phyloP scores from a whole-genome alignment of 139 green algal genomes.

The Chlamydomonas applanata region DNA sequence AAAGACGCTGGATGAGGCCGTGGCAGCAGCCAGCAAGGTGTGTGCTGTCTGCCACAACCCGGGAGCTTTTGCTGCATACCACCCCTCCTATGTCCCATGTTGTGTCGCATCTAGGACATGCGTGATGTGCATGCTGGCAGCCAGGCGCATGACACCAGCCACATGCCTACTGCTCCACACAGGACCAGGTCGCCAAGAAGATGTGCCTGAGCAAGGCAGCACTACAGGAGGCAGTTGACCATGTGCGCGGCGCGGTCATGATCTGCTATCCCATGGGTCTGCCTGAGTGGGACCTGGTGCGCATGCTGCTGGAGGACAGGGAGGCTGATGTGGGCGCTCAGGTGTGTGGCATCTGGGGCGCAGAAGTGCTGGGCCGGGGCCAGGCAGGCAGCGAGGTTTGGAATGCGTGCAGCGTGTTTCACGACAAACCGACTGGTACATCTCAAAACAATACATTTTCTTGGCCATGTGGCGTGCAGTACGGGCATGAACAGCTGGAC shows the following conservation, averaged over 20 bases:
- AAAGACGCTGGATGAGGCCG: slow-evolving; percentile 57
- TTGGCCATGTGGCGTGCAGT: slow-evolving; percentile 36
- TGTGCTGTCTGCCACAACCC: no score
- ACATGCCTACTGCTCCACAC: neutral
- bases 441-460: neutral
- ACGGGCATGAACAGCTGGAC: slow-evolving; percentile 62
- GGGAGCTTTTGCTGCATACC: no score
- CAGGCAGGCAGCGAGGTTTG: neutral
- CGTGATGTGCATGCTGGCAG: neutral
- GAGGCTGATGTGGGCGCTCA: slow-evolving; percentile 60
- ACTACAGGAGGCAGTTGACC: slow-evolving; percentile 67
- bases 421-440: neutral
- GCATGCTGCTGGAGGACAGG: slow-evolving; percentile 60
- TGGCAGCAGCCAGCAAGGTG: slow-evolving; percentile 51
- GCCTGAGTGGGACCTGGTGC: slow-evolving; percentile 77
- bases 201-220: slow-evolving; percentile 45
- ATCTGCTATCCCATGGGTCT: slow-evolving; percentile 86
- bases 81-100: neutral
- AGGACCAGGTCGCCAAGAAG: slow-evolving; percentile 56
- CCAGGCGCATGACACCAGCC: neutral
- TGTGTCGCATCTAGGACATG: neutral
- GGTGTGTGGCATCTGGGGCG: slow-evolving; percentile 31
- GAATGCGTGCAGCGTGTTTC: no score
- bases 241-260: slow-evolving; percentile 77
- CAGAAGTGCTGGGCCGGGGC: neutral